Evolutionary conservation across 352 stramenopile species (phyloP), one percentile per base, ranked within the genome.

Genomic region (Phytophthora palmivora): DNA sequence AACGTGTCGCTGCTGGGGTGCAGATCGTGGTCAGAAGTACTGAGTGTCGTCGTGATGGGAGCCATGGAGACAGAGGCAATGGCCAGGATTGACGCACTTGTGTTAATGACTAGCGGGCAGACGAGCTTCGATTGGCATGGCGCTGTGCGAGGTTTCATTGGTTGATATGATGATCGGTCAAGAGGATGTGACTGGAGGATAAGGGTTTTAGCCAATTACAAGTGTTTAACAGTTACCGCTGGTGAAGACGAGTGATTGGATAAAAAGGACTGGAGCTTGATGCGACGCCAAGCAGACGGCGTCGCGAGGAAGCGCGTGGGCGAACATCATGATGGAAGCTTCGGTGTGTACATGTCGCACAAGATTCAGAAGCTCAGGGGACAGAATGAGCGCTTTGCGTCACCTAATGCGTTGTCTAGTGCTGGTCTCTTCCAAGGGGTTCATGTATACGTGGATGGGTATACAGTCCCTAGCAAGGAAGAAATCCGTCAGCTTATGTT

Each of bases 321-420:
- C 36, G 84, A 95, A 74, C 89, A 96, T 70, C 89, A 97, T 64
- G 88, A 83, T 60, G 90, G 90, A 14, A 88, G 73, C 69, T 97
- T 92, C 59, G 74, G 88, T 42, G 77, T 96, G 32, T 97, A 97
- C 80, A 97, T 97, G 87, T 60, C 76, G 2, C 89, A 97, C 69
- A 97, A 97, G 74, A 93, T 97, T 59, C 80, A 92, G 62, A 97
- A 97, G 63, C 76, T 97, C 11, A 76, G 88, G 7, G 55, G 51
- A 4, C 85, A 97, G 61, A 94, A 95, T 57, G 71, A 71, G 8
- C 54, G 54, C 16, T 63, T 91, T n/a, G 34, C 48, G 3, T 47
- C 38, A 21, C 42, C 12, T 12, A 19, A 3, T 49, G 11, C 30
- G 18, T 18, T 8, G 24, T 28, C 24, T 14, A 18, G 19, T n/a